These are phyloP conservation scores for Babesia sp. DNA, from an alignment of 169 alveolate species.

Conservation along the genomic window DNA sequence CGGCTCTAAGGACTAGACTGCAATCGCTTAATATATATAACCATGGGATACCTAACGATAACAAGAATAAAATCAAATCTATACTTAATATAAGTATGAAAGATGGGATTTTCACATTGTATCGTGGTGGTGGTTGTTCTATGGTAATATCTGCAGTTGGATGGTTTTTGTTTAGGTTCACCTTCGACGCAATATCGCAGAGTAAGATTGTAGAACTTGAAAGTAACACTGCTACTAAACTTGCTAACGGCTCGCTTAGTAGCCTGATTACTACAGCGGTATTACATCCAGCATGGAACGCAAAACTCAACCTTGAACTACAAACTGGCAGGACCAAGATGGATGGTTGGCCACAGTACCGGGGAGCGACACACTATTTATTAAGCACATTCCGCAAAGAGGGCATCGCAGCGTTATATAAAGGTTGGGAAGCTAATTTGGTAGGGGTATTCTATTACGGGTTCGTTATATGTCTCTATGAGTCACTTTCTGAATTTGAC, in stretches of 20 bases:
- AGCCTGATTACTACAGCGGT: conserved; percentile 45
- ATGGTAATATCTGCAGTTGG: conserved; percentile 39
- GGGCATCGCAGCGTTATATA: conserved; percentile 30
- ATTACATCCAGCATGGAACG: conserved; percentile 68
- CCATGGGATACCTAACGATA: conserved; percentile 39
- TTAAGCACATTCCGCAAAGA: conserved; percentile 18
- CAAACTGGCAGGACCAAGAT: conserved; percentile 43
- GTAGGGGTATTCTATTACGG: conserved; percentile 40
- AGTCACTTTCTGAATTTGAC: conserved; percentile 23
- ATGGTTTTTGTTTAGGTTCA: conserved; percentile 50
- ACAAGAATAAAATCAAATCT: conserved; percentile 7
- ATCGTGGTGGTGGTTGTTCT: conserved; percentile 55
- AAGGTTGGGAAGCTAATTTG: conserved; percentile 50
- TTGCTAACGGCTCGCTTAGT: conserved; percentile 35
- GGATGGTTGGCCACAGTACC: conserved; percentile 68
- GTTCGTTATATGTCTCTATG: conserved; percentile 52
- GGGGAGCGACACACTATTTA: conserved; percentile 58
- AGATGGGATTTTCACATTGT: conserved; percentile 46
- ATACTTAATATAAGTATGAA: conserved; percentile 25
- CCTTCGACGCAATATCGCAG: conserved; percentile 49
- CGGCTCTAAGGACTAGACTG: conserved; percentile 53
- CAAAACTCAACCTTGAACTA: conserved; percentile 56
- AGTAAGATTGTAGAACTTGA: conserved; percentile 25
- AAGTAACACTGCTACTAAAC: conserved; percentile 3
- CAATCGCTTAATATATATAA: conserved; percentile 59